Base-by-base conservation (phyloP, 2,329 filamentous ascomycete species). In the Ceratocystis diversiconidia region DNA sequence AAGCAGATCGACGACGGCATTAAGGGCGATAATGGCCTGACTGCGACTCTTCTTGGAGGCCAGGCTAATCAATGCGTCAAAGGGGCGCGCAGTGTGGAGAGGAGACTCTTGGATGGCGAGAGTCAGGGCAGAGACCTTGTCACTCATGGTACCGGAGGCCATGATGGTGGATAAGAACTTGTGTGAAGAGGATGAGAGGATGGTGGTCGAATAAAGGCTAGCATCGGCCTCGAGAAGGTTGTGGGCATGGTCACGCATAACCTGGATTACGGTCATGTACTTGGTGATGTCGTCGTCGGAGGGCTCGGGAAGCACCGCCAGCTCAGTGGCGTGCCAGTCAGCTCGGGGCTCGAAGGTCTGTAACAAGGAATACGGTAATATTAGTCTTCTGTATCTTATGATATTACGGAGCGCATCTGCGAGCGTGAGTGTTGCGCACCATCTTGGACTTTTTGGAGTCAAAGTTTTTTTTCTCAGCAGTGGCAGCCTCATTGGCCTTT, bases 111-210 rank as follows among this genome's bases (percentile, higher is more conserved):
- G 95, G 12, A 96, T 86, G 65, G 94, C 88, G 70, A 99, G 80
- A 3, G 94, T 99, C 72, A 99, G 79, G 2, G 94, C 95, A 2
- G 94, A 99, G 55, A 97, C 88, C 75, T 96, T 97, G 75, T 99
- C 94, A 65, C 91, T 95, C 70, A 97, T 83, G 8, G 95, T 99
- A 79, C 94, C 94, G 1, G 92, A 95, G 8, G 90, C 80, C 89
- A 97, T 96, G 74, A 99, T 96, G 19, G 91, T 95, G 1, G 92
- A 90, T 80, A 97, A 86, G 79, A 99, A 99, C 74, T 92, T 95
- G 75, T 95, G 89, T 50, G 92, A 92, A 1, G 92, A 94, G 30
- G 90, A 90, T 62, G 89, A 85, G 5, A 89, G 85, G 65, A 88
- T 78, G 70, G 90, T 86, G 30, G 85, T 83, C 65, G 81, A 81